phyloP scores from a whole-genome alignment of 2,329 filamentous ascomycete species.

The Penicillium sp. region DNA sequence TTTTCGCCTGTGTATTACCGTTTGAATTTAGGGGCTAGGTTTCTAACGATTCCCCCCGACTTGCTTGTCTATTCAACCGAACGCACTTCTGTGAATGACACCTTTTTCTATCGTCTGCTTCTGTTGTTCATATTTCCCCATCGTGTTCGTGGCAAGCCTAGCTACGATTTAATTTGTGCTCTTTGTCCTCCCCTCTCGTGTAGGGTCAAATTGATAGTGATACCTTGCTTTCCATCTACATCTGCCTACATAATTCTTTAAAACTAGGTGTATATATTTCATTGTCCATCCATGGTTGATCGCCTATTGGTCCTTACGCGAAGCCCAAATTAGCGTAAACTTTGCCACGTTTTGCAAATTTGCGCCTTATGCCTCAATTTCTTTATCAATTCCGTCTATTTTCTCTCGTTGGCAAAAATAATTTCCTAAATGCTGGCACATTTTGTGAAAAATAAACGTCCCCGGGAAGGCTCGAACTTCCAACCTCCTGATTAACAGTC shows the following conservation, averaged over 20 bases:
- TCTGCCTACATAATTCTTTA: not conserved
- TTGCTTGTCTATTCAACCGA: not conserved
- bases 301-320: not conserved
- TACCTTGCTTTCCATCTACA: not conserved
- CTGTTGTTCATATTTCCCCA: constrained; percentile 11
- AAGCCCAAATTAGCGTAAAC: not conserved
- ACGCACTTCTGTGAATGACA: not conserved
- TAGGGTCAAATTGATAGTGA: constrained; percentile 16
- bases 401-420: not conserved
- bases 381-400: not conserved
- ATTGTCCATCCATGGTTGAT: not conserved
- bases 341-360: not conserved
- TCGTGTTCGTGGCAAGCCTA: constrained; percentile 6
- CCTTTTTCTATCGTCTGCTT: constrained; percentile 6
- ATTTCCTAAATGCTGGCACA: too few relatives aligned
- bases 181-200: not conserved
- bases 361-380: not conserved
- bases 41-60: constrained; percentile 1
- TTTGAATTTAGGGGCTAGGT: not conserved
- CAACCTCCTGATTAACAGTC: constrained; percentile 38
- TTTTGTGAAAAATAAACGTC: constrained; percentile 17
- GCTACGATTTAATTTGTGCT: not conserved
- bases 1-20: constrained; percentile 13
- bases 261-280: not conserved
- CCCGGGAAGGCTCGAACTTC: constrained; percentile 42